phyloP scores from a whole-genome alignment of 345 rosid species.

The Streptanthus diversifolius region DNA sequence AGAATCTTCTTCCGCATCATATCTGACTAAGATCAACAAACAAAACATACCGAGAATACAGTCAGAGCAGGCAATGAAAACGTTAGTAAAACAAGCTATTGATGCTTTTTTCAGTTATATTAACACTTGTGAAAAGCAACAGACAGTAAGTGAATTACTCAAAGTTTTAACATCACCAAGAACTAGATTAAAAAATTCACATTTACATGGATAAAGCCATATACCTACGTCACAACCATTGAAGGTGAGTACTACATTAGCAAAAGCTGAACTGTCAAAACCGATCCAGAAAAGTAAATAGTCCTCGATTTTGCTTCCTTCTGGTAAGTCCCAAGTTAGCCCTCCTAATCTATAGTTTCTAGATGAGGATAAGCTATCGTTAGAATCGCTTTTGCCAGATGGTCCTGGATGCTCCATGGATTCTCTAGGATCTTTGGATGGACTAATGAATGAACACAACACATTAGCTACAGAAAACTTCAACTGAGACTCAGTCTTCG shows the following conservation, averaged over 20 bases:
- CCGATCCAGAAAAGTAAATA: slow-evolving; percentile 77
- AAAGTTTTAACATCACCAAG: neutral
- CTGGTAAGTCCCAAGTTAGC: slow-evolving; percentile 64
- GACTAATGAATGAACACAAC: slow-evolving; percentile 47
- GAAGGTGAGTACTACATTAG: slow-evolving; percentile 73
- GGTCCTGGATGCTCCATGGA: slow-evolving; percentile 34
- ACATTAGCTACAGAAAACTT: slow-evolving; percentile 55
- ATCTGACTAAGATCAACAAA: slow-evolving; percentile 67
- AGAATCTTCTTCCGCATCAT: slow-evolving; percentile 61
- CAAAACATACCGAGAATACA: slow-evolving; percentile 15
- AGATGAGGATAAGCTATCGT: slow-evolving; percentile 26
- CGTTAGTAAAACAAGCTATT: neutral
- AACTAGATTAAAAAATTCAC: neutral
- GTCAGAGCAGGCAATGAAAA: neutral
- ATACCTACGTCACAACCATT: slow-evolving; percentile 84
- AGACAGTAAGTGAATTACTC: neutral
- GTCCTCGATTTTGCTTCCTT: slow-evolving; percentile 62
- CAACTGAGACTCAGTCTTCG: slow-evolving; percentile 19
- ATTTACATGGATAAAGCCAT: slow-evolving; percentile 4
- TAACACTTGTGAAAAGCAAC: no score
- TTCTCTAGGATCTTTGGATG: slow-evolving; percentile 38
- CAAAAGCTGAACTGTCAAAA: slow-evolving; percentile 70
- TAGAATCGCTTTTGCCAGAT: slow-evolving; percentile 16
- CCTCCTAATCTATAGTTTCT: slow-evolving; percentile 61
- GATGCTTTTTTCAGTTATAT: neutral